phyloP scores from a whole-genome alignment of 148 eudicot genomes.

The Spergularia marina region DNA sequence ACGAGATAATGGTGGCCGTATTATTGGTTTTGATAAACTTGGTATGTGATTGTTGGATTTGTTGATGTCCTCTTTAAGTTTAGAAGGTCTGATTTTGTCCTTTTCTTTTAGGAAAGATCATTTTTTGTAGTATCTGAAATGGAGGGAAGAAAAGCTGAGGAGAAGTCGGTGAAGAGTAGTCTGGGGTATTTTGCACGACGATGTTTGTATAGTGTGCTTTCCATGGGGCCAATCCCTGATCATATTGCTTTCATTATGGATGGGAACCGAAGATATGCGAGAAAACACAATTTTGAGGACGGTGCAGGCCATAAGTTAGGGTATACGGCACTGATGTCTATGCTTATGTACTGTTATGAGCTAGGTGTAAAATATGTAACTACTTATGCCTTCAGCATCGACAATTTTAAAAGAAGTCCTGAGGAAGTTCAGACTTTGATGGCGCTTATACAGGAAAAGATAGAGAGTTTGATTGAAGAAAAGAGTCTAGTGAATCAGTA shows the following conservation, averaged over 20 bases:
- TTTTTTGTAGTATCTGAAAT: background rate
- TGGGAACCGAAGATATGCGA: conserved; percentile 69
- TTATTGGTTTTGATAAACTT: conserved; percentile 26
- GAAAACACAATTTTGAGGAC: conserved; percentile 44
- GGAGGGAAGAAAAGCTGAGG: conserved; percentile 12
- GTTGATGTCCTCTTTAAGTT: background rate
- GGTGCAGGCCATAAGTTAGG: conserved; percentile 58
- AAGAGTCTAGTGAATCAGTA: conserved; percentile 59
- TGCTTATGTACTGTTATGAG: conserved; percentile 59
- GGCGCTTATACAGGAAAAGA: conserved; percentile 65
- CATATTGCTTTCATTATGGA: conserved; percentile 79
- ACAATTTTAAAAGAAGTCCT: conserved; percentile 59
- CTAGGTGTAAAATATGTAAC: conserved; percentile 55
- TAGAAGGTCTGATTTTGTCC: background rate
- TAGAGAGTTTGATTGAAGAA: conserved; percentile 48
- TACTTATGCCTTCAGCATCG: conserved; percentile 68
- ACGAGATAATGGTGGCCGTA: background rate
- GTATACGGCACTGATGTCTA: conserved; percentile 41
- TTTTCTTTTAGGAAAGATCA: background rate
- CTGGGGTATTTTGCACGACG: conserved; percentile 30
- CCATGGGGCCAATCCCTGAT: conserved; percentile 49
- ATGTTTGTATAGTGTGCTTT: conserved; percentile 45
- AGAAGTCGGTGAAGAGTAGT: conserved; percentile 18
- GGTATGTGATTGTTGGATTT: background rate
- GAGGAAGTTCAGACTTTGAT: conserved; percentile 61